These are phyloP conservation scores for Hyaloscypha bicolor DNA, from an alignment of 495 filamentous ascomycete species.

Conservation along the genomic window DNA sequence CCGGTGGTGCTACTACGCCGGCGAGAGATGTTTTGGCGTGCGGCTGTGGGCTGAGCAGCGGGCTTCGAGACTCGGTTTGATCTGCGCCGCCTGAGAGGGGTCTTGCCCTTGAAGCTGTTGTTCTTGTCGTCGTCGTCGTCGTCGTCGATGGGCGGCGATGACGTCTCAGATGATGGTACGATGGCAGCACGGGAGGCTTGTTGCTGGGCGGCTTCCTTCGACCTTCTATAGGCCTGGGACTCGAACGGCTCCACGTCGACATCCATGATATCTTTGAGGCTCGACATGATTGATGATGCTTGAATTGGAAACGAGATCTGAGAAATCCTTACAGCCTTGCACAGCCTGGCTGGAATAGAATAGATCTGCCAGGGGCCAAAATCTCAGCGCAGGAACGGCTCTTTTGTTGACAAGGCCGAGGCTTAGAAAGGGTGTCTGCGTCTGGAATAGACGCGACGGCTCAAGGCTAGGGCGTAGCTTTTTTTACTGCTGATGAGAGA, in stretches of 20 bases:
- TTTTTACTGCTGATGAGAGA: slow-evolving; percentile 4
- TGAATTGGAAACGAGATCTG: slow-evolving; percentile 28
- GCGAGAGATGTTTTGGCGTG: slow-evolving; percentile 6
- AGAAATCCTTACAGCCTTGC: slow-evolving; percentile 27
- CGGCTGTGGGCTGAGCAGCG: background rate
- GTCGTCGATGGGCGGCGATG: slow-evolving; percentile 21
- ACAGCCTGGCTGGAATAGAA: slow-evolving; percentile 32
- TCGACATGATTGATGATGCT: slow-evolving; percentile 31
- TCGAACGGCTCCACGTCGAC: slow-evolving; percentile 35
- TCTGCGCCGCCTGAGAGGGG: slow-evolving; percentile 27
- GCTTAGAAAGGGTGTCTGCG: slow-evolving; percentile 12
- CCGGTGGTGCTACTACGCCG: slow-evolving; percentile 22
- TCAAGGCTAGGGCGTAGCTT: slow-evolving; percentile 14
- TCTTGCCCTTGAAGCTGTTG: slow-evolving; percentile 12
- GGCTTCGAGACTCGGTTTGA: slow-evolving; percentile 28
- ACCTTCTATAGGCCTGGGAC: slow-evolving; percentile 33
- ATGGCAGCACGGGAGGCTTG: slow-evolving; percentile 24
- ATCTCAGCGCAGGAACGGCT: slow-evolving; percentile 26
- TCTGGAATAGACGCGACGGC: slow-evolving; percentile 9
- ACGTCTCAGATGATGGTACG: slow-evolving; percentile 16
- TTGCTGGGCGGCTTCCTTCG: slow-evolving; percentile 29
- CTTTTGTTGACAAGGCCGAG: slow-evolving; percentile 18
- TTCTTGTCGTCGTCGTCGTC: slow-evolving; percentile 1
- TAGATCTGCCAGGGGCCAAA: slow-evolving; percentile 26
- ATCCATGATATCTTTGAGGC: slow-evolving; percentile 38